A percentile compares a stretch with the other conserved stretches of the same genome.
These are phyloP conservation scores for Keithomyces neogunnii DNA, from an alignment of 2,329 filamentous ascomycete species.

Conservation along the genomic window DNA sequence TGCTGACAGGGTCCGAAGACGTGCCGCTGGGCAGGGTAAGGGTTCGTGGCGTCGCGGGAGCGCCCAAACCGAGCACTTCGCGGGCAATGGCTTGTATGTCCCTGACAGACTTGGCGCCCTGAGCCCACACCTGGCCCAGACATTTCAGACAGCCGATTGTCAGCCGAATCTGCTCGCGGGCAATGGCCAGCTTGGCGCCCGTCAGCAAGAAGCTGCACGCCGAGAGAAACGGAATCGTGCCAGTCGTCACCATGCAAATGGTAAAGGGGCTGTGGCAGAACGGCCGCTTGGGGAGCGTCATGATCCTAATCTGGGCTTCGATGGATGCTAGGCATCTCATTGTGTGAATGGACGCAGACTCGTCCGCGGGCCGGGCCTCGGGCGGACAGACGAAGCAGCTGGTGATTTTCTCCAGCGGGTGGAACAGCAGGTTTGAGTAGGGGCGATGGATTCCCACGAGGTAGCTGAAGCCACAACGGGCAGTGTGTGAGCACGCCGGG, in stretches of 20 bases:
- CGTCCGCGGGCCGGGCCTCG: slow-evolving; percentile 9
- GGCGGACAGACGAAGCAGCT: slow-evolving; percentile 23
- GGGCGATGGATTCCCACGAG: slow-evolving; percentile 20
- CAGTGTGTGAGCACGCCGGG: background rate
- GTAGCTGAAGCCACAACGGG: slow-evolving; percentile 7
- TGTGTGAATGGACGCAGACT: slow-evolving; percentile 23
- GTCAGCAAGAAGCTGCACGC: slow-evolving; percentile 27
- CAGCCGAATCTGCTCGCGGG: slow-evolving; percentile 32
- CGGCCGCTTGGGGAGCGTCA: slow-evolving; percentile 24
- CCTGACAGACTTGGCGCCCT: slow-evolving; percentile 24
- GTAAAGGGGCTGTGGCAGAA: slow-evolving; percentile 30
- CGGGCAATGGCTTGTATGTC: slow-evolving; percentile 32
- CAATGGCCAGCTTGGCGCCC: slow-evolving; percentile 22
- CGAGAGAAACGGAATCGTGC: slow-evolving; percentile 25
- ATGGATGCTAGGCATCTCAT: slow-evolving; percentile 27
- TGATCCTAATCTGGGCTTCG: slow-evolving; percentile 28
- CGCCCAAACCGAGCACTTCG: slow-evolving; percentile 14
- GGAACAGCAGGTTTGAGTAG: slow-evolving; percentile 29
- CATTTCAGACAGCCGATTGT: slow-evolving; percentile 30
- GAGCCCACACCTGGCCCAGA: slow-evolving; percentile 28
- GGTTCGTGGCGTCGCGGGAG: no score
- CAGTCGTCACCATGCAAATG: slow-evolving; percentile 32
- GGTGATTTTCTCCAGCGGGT: slow-evolving; percentile 27
- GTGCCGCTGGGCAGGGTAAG: no score
- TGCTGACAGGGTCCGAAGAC: no score